Conservation (phyloP, 768 basidiomycete genomes). For the Rossbeevera mucosa region DNA sequence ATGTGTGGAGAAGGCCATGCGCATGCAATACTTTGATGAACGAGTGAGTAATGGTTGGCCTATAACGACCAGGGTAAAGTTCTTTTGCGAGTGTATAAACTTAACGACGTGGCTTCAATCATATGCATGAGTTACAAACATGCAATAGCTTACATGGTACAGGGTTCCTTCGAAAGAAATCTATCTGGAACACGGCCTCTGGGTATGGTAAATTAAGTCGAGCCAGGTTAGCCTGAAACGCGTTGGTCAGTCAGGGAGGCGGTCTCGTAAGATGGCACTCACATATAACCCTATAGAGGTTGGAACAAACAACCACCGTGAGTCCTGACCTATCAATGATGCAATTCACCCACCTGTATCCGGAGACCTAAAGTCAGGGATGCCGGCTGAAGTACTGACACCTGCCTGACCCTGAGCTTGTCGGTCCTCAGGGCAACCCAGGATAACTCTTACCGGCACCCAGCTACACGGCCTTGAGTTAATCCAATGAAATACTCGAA, state of each 20-base stretch:
- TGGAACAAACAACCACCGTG: neutral
- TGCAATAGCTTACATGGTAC: conserved; percentile 56
- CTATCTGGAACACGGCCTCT: conserved; percentile 93
- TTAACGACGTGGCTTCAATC: conserved; percentile 18
- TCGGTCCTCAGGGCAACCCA: neutral
- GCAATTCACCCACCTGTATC: conserved; percentile 58
- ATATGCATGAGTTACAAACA: neutral
- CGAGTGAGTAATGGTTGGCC: conserved; percentile 86
- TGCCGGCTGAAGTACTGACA: conserved; percentile 75
- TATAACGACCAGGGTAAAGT: conserved; percentile 84
- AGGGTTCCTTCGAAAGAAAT: conserved; percentile 77
- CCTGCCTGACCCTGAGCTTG: conserved; percentile 36
- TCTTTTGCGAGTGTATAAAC: conserved; percentile 93
- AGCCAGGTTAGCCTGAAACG: conserved; percentile 64
- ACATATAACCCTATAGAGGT: conserved; percentile 26
- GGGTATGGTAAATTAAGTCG: conserved; percentile 82
- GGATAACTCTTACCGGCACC: conserved; percentile 53
- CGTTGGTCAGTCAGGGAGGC: neutral
- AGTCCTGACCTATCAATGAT: neutral
- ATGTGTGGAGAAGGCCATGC: conserved; percentile 63
- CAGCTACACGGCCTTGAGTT: conserved; percentile 36
- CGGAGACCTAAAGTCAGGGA: conserved; percentile 87
- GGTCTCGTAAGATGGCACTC: conserved; percentile 5
- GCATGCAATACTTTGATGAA: conserved; percentile 80
- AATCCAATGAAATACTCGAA: conserved; percentile 3